Evolutionary conservation across 2,329 filamentous ascomycete genomes (phyloP), one percentile per base, ranked within the genome.

Genomic region (Penicillium sp.): DNA sequence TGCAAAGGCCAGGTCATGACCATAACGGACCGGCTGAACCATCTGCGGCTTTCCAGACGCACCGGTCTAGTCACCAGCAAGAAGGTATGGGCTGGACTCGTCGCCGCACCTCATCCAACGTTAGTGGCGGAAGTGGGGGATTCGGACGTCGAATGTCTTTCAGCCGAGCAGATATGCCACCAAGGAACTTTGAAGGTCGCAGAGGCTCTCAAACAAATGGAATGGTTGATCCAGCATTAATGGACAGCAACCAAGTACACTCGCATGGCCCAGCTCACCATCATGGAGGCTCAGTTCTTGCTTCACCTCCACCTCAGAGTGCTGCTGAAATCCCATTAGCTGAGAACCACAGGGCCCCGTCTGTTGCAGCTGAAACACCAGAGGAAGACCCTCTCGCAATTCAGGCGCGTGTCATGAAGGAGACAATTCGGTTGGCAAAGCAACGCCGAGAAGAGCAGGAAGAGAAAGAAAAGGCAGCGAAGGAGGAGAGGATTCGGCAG

Each of bases 41-140:
- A 12, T 95, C 91, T 26, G 81, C 89, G 34, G 88, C 90, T 4
- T 96, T 96, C 68, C 92, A 96, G 69, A 90, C 90, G 3, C 85
- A 83, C 60, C 83, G 91, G 54, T 82, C 83, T 29, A 84, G 79
- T 12, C 39, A 42, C 58, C 86, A 89, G 54, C 85, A 88, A 58
- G 85, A 84, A 53, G 74, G 71, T 29, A 71, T 77, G 10, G 79
- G 84, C 2, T 92, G 89, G 78, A 82, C 81, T 30, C 85, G 91
- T 59, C 85, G 91, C 55, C 86, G 93, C 56, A 89, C 89, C 51
- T 97, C 93, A 13, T 97, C 93, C 2, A 95, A 91, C 65, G 88
- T 96, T 33, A 97, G 92, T 69, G 91, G 90, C 49, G 89, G 89
- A 52, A 96, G 91, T 69, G 87, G 88, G 54, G 80, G 83, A 30